These are phyloP conservation scores for Metschnikowia cerradonensis DNA, from an alignment of 805 yeast species.

Conservation along the genomic window DNA sequence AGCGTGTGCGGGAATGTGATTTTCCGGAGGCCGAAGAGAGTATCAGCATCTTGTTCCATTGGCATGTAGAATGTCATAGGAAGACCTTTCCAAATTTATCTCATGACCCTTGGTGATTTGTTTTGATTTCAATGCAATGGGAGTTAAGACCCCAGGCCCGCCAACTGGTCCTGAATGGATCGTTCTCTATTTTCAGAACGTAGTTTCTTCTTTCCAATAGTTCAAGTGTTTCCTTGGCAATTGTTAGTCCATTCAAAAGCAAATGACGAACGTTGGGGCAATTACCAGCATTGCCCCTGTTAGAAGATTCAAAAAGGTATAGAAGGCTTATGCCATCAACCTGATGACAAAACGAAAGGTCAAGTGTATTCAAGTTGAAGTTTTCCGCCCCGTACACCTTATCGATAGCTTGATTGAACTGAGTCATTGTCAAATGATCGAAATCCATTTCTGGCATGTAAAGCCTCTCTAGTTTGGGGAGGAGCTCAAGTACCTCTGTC, in stretches of 20 bases:
- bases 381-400: slow-evolving; percentile 13
- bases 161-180: slow-evolving; percentile 29
- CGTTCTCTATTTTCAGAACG: slow-evolving; percentile 21
- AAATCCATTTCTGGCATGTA: slow-evolving; percentile 33
- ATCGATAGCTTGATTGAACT: slow-evolving; percentile 25
- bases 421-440: slow-evolving; percentile 32
- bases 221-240: slow-evolving; percentile 27
- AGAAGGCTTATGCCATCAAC: slow-evolving; percentile 40
- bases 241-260: slow-evolving; percentile 32
- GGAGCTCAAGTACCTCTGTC: slow-evolving; percentile 9
- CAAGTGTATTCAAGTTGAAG: slow-evolving; percentile 24
- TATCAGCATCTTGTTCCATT: not conserved
- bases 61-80: no score
- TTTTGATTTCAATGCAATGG: slow-evolving; percentile 7
- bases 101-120: not conserved
- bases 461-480: slow-evolving; percentile 22
- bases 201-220: slow-evolving; percentile 17
- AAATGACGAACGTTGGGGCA: slow-evolving; percentile 1
- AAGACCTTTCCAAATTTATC: not conserved
- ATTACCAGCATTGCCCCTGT: slow-evolving; percentile 6
- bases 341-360: slow-evolving; percentile 32
- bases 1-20: not conserved
- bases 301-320: slow-evolving; percentile 22
- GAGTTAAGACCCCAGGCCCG: slow-evolving; percentile 34
- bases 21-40: not conserved